phyloP scores from a whole-genome alignment of 768 basidiomycete genomes.

The Scleroderma bovista region DNA sequence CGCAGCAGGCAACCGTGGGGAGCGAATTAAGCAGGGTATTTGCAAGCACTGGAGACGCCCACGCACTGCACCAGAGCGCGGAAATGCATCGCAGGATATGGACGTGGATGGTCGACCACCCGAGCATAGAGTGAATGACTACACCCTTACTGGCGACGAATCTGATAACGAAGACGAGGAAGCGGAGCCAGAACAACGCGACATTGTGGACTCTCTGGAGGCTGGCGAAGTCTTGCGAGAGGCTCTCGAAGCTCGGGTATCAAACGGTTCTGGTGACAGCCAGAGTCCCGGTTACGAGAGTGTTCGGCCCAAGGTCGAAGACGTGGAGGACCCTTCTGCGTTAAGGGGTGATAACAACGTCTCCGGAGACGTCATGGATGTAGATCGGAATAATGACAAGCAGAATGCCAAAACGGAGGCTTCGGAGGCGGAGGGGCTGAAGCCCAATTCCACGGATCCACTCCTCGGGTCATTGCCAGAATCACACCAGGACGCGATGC shows the following conservation, averaged over 20 bases:
- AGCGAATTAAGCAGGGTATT: conserved; percentile 60
- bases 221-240: conserved; percentile 51
- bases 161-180: conserved; percentile 59
- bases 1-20: conserved; percentile 55
- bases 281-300: conserved; percentile 23
- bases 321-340: conserved; percentile 51
- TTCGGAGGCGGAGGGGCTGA: conserved; percentile 37
- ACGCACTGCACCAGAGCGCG: conserved; percentile 33
- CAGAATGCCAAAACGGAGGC: conserved; percentile 24
- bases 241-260: conserved; percentile 40
- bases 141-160: conserved; percentile 18
- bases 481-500: conserved; percentile 31
- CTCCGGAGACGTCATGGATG: conserved; percentile 29
- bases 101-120: conserved; percentile 24
- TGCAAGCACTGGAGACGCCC: conserved; percentile 60
- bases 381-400: conserved; percentile 24
- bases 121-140: conserved; percentile 6
- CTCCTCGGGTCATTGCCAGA: conserved; percentile 38
- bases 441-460: conserved; percentile 53
- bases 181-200: conserved; percentile 49
- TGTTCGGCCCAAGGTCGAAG: conserved; percentile 45
- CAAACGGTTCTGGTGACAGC: conserved; percentile 30
- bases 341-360: conserved; percentile 20
- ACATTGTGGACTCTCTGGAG: conserved; percentile 56
- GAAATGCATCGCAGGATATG: conserved; percentile 24